phyloP scores from a whole-genome alignment of 129 eudicot genomes.

The Chrysanthemum lavandulifolium region DNA sequence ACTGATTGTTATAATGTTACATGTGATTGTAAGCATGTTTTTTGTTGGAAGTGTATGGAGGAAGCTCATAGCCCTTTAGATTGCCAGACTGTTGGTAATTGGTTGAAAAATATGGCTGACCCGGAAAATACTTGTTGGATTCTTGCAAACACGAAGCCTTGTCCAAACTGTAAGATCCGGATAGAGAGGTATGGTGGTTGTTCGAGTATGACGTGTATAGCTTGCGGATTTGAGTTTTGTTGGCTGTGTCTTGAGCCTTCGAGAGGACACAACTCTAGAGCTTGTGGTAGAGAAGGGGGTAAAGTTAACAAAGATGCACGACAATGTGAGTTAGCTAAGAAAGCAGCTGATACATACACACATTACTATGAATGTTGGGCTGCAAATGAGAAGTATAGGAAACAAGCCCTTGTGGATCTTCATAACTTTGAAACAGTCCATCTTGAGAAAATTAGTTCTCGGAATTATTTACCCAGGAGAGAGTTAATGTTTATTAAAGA shows the following conservation, averaged over 20 bases:
- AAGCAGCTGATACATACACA: constrained; percentile 33
- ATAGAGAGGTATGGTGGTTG: constrained; percentile 58
- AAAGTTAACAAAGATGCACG: constrained; percentile 12
- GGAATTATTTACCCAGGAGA: constrained; percentile 1
- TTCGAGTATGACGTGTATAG: constrained; percentile 51
- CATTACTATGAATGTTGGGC: constrained; percentile 58
- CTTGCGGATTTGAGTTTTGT: constrained; percentile 49
- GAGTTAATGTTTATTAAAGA: constrained; percentile 35
- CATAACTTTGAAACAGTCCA: constrained; percentile 13
- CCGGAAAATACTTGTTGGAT: constrained; percentile 57
- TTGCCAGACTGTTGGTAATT: constrained; percentile 36
- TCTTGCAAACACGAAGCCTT: constrained; percentile 49
- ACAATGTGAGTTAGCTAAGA: constrained; percentile 41
- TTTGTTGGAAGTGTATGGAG: too few relatives aligned
- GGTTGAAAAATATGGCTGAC: constrained; percentile 30
- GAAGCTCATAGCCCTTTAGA: too few relatives aligned
- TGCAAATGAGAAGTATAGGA: constrained; percentile 40
- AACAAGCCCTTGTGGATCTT: constrained; percentile 34
- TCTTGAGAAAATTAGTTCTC: constrained; percentile 16
- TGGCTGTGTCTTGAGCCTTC: constrained; percentile 46
- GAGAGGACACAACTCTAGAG: constrained; percentile 1
- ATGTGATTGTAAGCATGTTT: too few relatives aligned
- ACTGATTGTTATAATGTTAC: too few relatives aligned
- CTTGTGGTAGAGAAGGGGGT: constrained; percentile 24
- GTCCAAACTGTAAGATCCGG: constrained; percentile 55